phyloP scores from a whole-genome alignment of 163 green algal genomes.

The Scenedesmus sp. region DNA sequence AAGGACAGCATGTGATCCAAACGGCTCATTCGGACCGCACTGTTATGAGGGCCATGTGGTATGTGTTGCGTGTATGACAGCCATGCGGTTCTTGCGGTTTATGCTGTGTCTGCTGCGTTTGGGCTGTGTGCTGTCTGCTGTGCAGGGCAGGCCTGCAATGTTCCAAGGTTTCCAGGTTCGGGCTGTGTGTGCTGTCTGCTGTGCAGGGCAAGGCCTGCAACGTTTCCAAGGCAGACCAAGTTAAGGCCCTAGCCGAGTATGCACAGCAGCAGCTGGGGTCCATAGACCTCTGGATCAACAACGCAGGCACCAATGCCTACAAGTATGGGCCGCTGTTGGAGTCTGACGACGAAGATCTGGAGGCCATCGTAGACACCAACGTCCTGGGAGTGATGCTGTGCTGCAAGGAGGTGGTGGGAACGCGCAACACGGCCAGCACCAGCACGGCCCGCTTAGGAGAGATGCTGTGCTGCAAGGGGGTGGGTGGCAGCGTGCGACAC shows the following conservation, averaged over 20 bases:
- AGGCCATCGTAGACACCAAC: slow-evolving; percentile 93
- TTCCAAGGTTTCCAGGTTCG: no score
- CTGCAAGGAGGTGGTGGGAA: slow-evolving; percentile 82
- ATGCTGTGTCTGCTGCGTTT: no score
- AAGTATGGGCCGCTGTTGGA: slow-evolving; percentile 84
- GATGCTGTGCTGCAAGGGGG: slow-evolving; percentile 6
- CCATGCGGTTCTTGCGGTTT: no score
- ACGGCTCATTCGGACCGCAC: no score
- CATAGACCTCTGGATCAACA: slow-evolving; percentile 96
- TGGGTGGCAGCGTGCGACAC: not conserved
- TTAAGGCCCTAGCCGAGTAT: slow-evolving; percentile 83
- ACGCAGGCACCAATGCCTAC: slow-evolving; percentile 94
- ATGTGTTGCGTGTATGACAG: no score
- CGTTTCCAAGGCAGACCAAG: slow-evolving; percentile 77
- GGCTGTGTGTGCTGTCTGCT: no score
- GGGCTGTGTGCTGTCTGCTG: no score
- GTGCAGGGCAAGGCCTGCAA: slow-evolving; percentile 80
- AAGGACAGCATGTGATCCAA: no score
- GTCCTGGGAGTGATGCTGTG: slow-evolving; percentile 93
- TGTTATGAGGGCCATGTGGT: no score
- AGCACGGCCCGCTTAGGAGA: not conserved
- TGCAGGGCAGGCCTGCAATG: no score
- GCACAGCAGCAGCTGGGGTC: slow-evolving; percentile 70
- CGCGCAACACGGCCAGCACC: no score
- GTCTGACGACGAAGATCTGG: slow-evolving; percentile 79